Evolutionary conservation across 202 grass and related monocot species (phyloP), one percentile per base, ranked within the genome.

Genomic region (Carex sylvatica): DNA sequence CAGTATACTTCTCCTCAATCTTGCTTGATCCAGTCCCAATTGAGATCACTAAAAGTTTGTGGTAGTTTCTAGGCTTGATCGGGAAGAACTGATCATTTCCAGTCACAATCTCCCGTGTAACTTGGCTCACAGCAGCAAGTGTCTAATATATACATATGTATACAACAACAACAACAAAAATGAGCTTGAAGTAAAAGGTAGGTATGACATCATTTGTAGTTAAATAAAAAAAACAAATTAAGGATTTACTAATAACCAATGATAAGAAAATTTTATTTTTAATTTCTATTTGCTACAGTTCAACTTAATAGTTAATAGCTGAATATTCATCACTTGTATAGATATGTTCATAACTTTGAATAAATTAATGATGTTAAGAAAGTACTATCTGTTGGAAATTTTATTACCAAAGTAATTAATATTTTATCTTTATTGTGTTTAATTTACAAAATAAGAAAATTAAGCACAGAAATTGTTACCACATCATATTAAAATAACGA

Each of bases 1-100:
- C 83, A 13, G 67, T 82, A 82, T 86, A 91, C 26, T 12, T 83
- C 9, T 16, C 18, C 1, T 86, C 62, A 19, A 15, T 49, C 70
- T 86, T 83, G 79, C 74, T 81, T 44, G 83, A 56, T 30, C 93
- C 93, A 15, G 90, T 89, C 9, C 93, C 90, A 28, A 96, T 3
- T 52, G 90, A 96, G 42, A 96, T 87, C 2, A 93, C 87, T 82
- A 96, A 55, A 84, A 91, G 86, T 79, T 88, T 93, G 28, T 87
- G 70, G 31, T 89, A 96, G 33, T 96, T 86, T 23, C 26, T 65
- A 9, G 90, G 83, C 69, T 65, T 73, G 74, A 88, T 52, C 1
- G 91, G 64, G 61, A 86, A 87, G 83, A 88, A 85, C n/a, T 89
- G 52, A 0, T 84, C 24, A 31, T 91, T 11, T 51, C 36, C 85